Evolutionary conservation across 306 rosid genomes (phyloP).

Genomic region (Quercus wislizeni): DNA sequence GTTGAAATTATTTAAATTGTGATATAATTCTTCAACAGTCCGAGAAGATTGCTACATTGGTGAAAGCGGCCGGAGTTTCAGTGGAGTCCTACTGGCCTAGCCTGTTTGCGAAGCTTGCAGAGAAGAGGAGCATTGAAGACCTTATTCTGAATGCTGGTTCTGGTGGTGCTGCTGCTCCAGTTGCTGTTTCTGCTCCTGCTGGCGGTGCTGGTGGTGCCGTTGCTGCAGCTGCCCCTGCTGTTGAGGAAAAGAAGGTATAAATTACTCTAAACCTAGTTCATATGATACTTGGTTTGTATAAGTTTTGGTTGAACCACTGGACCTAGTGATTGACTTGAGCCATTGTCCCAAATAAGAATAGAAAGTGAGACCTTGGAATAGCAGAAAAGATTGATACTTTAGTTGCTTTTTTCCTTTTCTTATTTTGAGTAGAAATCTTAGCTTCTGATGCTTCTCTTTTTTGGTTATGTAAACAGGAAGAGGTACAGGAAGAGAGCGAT

Average conservation of each 20-base stretch:
- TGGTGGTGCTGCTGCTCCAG: constrained; percentile 39
- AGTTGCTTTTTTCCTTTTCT: neutral
- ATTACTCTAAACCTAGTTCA: neutral
- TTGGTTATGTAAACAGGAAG: constrained; percentile 46
- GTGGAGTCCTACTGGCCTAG: constrained; percentile 76
- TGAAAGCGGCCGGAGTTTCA: constrained; percentile 49
- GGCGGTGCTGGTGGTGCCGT: constrained; percentile 28
- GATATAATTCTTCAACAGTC: constrained; percentile 29
- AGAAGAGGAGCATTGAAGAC: constrained; percentile 57
- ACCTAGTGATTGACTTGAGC: too few species aligned
- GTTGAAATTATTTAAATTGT: neutral
- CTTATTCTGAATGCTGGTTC: constrained; percentile 57
- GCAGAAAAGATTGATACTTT: neutral
- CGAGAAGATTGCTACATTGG: constrained; percentile 57
- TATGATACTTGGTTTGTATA: neutral
- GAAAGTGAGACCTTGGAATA: neutral
- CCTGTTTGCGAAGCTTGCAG: constrained; percentile 66
- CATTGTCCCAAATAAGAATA: neutral
- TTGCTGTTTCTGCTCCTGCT: constrained; percentile 36
- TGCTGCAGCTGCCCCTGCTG: constrained; percentile 45
- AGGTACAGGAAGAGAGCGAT: constrained; percentile 63
- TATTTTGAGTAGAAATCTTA: neutral
- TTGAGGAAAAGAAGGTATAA: constrained; percentile 64
- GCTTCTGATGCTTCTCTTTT: neutral
- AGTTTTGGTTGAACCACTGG: too few species aligned